A percentile compares a stretch with the other conserved stretches of the same genome.
These are phyloP conservation scores for Pelargonium nanum DNA, from an alignment of 345 rosid species.

Conservation along the genomic window DNA sequence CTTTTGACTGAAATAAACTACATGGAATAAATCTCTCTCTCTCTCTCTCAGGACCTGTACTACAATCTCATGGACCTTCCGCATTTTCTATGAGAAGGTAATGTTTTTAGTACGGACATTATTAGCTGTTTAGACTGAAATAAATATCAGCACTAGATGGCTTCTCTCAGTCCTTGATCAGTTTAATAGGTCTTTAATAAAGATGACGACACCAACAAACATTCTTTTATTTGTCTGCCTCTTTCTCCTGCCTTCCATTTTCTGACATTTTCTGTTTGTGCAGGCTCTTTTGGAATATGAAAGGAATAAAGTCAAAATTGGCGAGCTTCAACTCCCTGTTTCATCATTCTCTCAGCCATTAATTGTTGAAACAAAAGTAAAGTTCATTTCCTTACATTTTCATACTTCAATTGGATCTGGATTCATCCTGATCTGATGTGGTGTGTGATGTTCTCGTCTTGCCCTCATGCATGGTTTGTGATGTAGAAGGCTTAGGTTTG, in stretches of 20 bases:
- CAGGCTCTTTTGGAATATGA: conserved; percentile 91
- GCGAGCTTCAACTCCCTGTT: conserved; percentile 67
- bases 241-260: conserved; percentile 4
- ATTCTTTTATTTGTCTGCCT: background rate
- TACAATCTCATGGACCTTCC: conserved; percentile 86
- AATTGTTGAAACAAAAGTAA: conserved; percentile 67
- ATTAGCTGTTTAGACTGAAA: background rate
- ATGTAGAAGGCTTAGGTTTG: background rate
- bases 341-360: conserved; percentile 41
- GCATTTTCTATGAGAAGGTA: conserved; percentile 89
- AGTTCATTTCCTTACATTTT: conserved; percentile 8
- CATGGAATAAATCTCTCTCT: conserved; percentile 5
- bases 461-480: background rate
- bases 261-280: conserved; percentile 14
- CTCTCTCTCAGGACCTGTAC: conserved; percentile 69
- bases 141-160: background rate
- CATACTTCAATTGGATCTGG: conserved; percentile 6
- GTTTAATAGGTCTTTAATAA: background rate
- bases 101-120: conserved; percentile 6
- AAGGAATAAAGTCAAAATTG: conserved; percentile 50
- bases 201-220: background rate
- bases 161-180: background rate
- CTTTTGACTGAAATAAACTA: background rate
- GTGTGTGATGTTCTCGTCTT: background rate
- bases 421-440: conserved; percentile 1